These are phyloP conservation scores for Penicillium goetzii DNA, from an alignment of 495 filamentous ascomycete genomes.

Conservation along the genomic window DNA sequence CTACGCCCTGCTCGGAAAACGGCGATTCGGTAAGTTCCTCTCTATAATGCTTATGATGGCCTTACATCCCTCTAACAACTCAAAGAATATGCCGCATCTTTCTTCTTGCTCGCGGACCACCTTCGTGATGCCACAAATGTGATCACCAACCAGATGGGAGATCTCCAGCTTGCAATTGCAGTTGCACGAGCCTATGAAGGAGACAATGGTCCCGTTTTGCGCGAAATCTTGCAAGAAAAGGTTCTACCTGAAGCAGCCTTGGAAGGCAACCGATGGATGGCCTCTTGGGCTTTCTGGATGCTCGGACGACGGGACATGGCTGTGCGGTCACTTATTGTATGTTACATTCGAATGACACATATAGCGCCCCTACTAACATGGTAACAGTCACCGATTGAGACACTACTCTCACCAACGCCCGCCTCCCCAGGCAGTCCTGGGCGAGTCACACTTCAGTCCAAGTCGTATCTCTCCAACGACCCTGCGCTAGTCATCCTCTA, in stretches of 20 bases:
- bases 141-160: slow-evolving; percentile 79
- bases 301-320: slow-evolving; percentile 81
- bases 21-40: slow-evolving; percentile 70
- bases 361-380: slow-evolving; percentile 11
- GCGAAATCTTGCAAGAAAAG: slow-evolving; percentile 74
- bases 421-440: slow-evolving; percentile 52
- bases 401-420: slow-evolving; percentile 56
- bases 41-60: background rate
- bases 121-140: slow-evolving; percentile 84
- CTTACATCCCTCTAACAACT: slow-evolving; percentile 11
- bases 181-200: slow-evolving; percentile 89
- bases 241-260: slow-evolving; percentile 76
- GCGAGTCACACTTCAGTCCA: slow-evolving; percentile 61
- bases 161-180: slow-evolving; percentile 89
- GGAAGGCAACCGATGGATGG: slow-evolving; percentile 90
- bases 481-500: slow-evolving; percentile 87
- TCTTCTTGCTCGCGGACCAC: slow-evolving; percentile 90
- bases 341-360: slow-evolving; percentile 8
- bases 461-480: slow-evolving; percentile 85
- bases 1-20: slow-evolving; percentile 91
- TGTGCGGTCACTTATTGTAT: slow-evolving; percentile 75
- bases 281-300: slow-evolving; percentile 97
- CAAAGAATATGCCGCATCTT: slow-evolving; percentile 89
- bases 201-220: slow-evolving; percentile 74
- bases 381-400: slow-evolving; percentile 73